Evolutionary conservation across 768 basidiomycete genomes (phyloP), one percentile per base, ranked within the genome.

Genomic region (Dentipellis sp.): DNA sequence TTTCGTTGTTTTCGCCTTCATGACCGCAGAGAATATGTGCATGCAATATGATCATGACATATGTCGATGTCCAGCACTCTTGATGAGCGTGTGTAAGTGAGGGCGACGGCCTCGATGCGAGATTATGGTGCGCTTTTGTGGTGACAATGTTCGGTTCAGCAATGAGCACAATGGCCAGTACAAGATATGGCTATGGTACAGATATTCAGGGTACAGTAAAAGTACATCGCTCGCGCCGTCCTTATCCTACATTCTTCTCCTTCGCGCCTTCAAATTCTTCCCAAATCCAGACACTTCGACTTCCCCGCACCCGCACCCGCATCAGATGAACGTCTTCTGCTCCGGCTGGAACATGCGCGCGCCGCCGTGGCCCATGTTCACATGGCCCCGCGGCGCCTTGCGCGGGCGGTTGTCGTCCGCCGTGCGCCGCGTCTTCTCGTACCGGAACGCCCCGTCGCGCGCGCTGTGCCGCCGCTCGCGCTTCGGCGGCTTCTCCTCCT

Each of bases 261-360:
- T 49, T 11, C 22, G 2, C 17, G 7, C 3, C 22, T 11, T 34
- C 21, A 10, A 49, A 21, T 16, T n/a, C 42, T 46, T 52, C 40
- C 39, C 21, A 19, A 54, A 55, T 40, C 52, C 16, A 21, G 29
- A 37, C 6, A 14, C 19, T 10, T 53, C 29, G 45, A n/a, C 42
- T 46, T 22, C 34, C 23, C 37, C 39, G 36, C 53, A 22, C n/a
- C 21, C 22, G 36, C n/a, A 9, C 12, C 17, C 12, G 19, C 37
- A 60, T 73, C 62, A 75, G 39, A 64, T 64, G 53, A 76, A 57
- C 14, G 52, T 64, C 59, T 72, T 82, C 29, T 79, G 79, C 50
- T 72, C 76, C 45, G 83, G 83, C 63, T 85, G 83, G 3, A 72
- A 74, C 56, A 85, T 84, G 55, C 83, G 71, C 29, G 76, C 79